A percentile compares a stretch with the other conserved stretches of the same genome.
Conservation (phyloP, 192 early-diverging fungal species). For the Geranomyces variabilis region DNA sequence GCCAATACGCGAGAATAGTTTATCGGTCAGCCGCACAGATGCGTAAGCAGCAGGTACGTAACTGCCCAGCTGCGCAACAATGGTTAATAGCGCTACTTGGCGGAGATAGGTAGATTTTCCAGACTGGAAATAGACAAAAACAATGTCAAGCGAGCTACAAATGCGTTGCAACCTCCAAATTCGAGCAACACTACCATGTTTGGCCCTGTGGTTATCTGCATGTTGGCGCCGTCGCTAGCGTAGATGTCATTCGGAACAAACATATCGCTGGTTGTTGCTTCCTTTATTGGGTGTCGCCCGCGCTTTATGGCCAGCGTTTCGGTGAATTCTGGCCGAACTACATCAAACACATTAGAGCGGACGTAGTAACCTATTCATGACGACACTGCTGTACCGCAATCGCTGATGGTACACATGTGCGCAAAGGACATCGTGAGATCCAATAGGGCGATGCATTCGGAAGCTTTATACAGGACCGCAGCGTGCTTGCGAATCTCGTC, state of each 20-base stretch:
- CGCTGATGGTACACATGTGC: constrained; percentile 59
- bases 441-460: constrained; percentile 76
- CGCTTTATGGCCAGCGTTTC: constrained; percentile 75
- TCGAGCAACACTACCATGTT: constrained; percentile 69
- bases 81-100: constrained; percentile 73
- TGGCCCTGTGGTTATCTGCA: constrained; percentile 85
- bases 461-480: constrained; percentile 67
- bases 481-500: constrained; percentile 62
- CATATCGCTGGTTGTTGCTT: constrained; percentile 17
- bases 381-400: constrained; percentile 52
- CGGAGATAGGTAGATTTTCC: constrained; percentile 87
- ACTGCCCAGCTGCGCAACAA: constrained; percentile 87
- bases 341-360: neutral
- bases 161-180: neutral
- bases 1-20: constrained; percentile 77
- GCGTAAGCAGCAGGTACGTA: constrained; percentile 85
- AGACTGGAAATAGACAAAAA: constrained; percentile 35
- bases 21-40: constrained; percentile 68
- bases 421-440: constrained; percentile 82
- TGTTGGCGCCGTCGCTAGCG: constrained; percentile 53
- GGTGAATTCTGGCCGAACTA: constrained; percentile 76
- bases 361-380: neutral
- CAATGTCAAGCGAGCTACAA: neutral
- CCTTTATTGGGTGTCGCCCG: constrained; percentile 65
- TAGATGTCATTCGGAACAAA: constrained; percentile 77